phyloP scores from a whole-genome alignment of 2,329 filamentous ascomycete genomes.

The Alternaria sp. region DNA sequence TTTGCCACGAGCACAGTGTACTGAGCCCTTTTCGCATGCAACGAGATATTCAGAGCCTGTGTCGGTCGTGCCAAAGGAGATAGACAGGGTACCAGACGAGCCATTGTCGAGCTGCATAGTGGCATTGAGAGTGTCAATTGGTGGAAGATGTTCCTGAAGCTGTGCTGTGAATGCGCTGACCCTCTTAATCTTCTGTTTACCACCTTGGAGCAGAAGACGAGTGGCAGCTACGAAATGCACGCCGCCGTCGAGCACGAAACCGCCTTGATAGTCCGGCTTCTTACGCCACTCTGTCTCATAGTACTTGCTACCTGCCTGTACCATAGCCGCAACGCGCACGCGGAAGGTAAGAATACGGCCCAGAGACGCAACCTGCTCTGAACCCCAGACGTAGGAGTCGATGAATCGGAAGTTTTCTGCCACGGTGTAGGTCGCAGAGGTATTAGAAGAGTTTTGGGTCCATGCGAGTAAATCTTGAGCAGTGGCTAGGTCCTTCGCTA shows the following conservation, averaged over 20 bases:
- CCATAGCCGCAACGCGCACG: slow-evolving; percentile 56
- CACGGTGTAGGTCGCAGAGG: slow-evolving; percentile 56
- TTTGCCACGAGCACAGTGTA: slow-evolving; percentile 59
- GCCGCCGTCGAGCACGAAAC: slow-evolving; percentile 79
- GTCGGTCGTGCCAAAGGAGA: slow-evolving; percentile 67
- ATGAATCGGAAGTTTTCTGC: slow-evolving; percentile 79
- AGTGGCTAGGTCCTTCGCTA: slow-evolving; percentile 66
- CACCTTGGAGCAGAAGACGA: slow-evolving; percentile 64
- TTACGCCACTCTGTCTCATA: slow-evolving; percentile 71
- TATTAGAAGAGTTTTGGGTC: slow-evolving; percentile 51
- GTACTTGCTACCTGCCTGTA: slow-evolving; percentile 64
- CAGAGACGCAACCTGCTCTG: slow-evolving; percentile 60
- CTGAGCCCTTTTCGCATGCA: slow-evolving; percentile 66
- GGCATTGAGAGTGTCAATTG: slow-evolving; percentile 73
- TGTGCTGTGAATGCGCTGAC: slow-evolving; percentile 66
- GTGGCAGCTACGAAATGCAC: slow-evolving; percentile 75
- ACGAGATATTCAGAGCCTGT: slow-evolving; percentile 65
- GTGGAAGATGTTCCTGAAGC: slow-evolving; percentile 66
- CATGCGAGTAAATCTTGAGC: slow-evolving; percentile 61
- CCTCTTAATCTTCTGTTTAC: slow-evolving; percentile 54
- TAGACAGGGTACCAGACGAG: slow-evolving; percentile 64
- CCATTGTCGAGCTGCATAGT: slow-evolving; percentile 64
- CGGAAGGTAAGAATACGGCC: slow-evolving; percentile 66
- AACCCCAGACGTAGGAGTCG: slow-evolving; percentile 63
- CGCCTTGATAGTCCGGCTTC: slow-evolving; percentile 75